Evolutionary conservation across 768 basidiomycete genomes (phyloP), one percentile per base, ranked within the genome.

Genomic region (Xerocomellus dryophilus): DNA sequence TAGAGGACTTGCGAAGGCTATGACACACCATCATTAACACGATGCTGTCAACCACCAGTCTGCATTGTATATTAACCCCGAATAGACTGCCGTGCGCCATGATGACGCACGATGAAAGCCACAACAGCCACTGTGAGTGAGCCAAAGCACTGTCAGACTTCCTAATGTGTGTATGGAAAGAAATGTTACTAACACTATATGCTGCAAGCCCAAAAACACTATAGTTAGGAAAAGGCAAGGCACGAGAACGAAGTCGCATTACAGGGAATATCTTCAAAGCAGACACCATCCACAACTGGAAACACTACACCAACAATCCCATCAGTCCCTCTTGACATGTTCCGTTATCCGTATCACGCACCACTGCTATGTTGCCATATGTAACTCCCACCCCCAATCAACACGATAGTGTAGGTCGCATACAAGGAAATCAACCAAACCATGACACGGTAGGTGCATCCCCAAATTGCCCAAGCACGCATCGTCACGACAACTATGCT

Each of bases 401-500:
- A 12, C 14, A 44, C 10, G 14, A 53, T 0, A 10, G 57, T 6
- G 43, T 64, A 62, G 27, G 48, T 1, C 0, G 46, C 23, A 27
- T 60, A 64, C n/a, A 53, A 12, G 14, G 23, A 7, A 2, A 63
- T 35, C n/a, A 64, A 32, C 15, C 17, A 39, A n/a, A 50, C 14
- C 1, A 51, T 43, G 14, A n/a, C 34, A 17, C 50, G 49, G 18
- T 49, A 43, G 9, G 31, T 45, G 36, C 61, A 62, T 1, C 61
- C 61, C 58, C 61, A 64, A 20, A 54, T 50, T 7, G 58, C 61
- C 61, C 62, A 60, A 34, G 58, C 62, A 5, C 61, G 60, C 55
- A 60, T 47, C 4, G 57, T 44, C 10, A 64, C 62, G 36, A 62
- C 40, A 20, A 62, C 62, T 64, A 40, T 35, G 10, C 54, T 56